Conservation (phyloP, 495 filamentous ascomycete genomes). For the Pyrenula aspistea region DNA sequence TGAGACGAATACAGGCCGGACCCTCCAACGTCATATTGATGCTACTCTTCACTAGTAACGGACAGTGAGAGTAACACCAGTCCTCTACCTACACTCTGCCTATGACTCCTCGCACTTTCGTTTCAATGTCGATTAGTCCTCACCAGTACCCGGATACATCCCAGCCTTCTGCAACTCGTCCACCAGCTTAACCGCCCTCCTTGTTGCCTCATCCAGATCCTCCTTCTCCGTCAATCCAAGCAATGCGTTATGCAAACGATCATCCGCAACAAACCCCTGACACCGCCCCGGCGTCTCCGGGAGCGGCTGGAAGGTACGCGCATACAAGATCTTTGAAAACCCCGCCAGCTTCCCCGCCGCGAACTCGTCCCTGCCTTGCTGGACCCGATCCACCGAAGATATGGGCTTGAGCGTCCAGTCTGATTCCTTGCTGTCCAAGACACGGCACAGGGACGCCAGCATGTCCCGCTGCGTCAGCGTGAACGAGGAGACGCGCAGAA, state of each 20-base stretch:
- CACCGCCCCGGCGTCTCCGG: conserved; percentile 24
- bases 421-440: conserved; percentile 31
- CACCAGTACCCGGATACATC: too few species aligned
- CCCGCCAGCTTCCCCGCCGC: conserved; percentile 29
- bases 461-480: conserved; percentile 40
- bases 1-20: too few species aligned
- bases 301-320: conserved; percentile 36
- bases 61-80: too few species aligned
- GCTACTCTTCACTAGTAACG: too few species aligned
- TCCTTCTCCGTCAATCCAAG: conserved; percentile 44
- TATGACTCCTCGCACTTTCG: too few species aligned
- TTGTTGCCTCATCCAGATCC: conserved; percentile 32
- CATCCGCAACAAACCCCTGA: conserved; percentile 17
- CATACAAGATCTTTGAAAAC: conserved; percentile 40
- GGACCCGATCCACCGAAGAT: conserved; percentile 25
- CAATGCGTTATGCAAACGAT: conserved; percentile 38
- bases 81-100: too few species aligned
- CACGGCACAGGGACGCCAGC: conserved; percentile 36
- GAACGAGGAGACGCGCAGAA: conserved; percentile 28
- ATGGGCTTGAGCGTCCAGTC: conserved; percentile 47
- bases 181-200: not conserved
- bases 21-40: too few species aligned
- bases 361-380: conserved; percentile 25
- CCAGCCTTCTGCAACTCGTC: not conserved
- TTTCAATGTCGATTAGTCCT: too few species aligned